These are phyloP conservation scores for Porogramme epimiltina DNA, from an alignment of 1,284 basidiomycete genomes.

Conservation along the genomic window DNA sequence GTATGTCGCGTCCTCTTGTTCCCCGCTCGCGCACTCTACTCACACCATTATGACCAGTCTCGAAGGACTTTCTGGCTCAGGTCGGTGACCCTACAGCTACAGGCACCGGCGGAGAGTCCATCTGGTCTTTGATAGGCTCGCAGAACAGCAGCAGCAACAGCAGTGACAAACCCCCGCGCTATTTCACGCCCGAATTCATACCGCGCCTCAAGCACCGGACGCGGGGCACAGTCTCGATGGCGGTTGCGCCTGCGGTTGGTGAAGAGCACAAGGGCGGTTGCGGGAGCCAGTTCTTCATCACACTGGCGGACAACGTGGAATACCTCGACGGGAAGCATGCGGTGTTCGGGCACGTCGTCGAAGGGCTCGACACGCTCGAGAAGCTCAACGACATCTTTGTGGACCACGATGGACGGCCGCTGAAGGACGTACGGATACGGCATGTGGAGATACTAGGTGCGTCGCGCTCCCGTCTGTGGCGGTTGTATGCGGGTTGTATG, in stretches of 20 bases:
- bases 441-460: conserved; percentile 91
- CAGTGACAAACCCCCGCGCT: conserved; percentile 55
- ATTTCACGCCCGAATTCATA: conserved; percentile 83
- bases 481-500: background rate
- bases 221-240: conserved; percentile 96
- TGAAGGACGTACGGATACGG: conserved; percentile 92
- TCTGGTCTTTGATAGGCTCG: conserved; percentile 74
- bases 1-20: conserved; percentile 46
- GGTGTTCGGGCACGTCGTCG: conserved; percentile 94
- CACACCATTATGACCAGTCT: conserved; percentile 58
- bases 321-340: conserved; percentile 97
- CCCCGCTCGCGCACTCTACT: background rate
- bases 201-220: conserved; percentile 82
- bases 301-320: conserved; percentile 87
- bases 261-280: conserved; percentile 76
- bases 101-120: conserved; percentile 89
- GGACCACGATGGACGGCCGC: conserved; percentile 86
- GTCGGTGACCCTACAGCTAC: conserved; percentile 94
- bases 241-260: conserved; percentile 77
- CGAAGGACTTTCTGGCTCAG: conserved; percentile 96
- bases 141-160: conserved; percentile 34
- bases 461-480: conserved; percentile 27
- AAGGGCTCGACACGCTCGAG: conserved; percentile 90
- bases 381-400: conserved; percentile 92
- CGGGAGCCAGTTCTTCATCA: conserved; percentile 96